A percentile compares a stretch with the other conserved stretches of the same genome.
These are phyloP conservation scores for Pelargonium fulgidum DNA, from an alignment of 441 rosid species.

Conservation along the genomic window DNA sequence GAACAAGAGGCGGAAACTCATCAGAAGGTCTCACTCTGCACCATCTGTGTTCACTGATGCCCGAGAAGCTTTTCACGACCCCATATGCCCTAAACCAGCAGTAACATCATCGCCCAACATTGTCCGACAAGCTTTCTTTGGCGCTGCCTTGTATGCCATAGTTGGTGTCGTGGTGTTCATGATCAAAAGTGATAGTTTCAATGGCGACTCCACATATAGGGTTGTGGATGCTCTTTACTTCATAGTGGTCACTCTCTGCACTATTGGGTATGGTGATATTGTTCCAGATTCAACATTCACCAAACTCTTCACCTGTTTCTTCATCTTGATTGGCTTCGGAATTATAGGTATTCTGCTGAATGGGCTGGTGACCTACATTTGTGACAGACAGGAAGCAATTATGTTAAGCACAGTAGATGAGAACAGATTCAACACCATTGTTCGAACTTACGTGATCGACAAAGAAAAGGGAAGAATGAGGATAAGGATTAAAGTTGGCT, in stretches of 20 bases:
- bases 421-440: constrained; percentile 37
- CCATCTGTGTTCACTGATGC: constrained; percentile 43
- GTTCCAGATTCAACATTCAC: constrained; percentile 51
- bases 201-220: constrained; percentile 33
- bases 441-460: constrained; percentile 46
- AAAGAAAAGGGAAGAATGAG: constrained; percentile 60
- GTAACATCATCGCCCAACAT: constrained; percentile 27
- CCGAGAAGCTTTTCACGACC: constrained; percentile 23
- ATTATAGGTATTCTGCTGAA: constrained; percentile 51
- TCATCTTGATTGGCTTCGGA: constrained; percentile 56
- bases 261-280: constrained; percentile 65
- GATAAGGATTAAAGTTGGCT: constrained; percentile 45
- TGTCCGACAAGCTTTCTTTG: constrained; percentile 48
- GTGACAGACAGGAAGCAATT: constrained; percentile 56
- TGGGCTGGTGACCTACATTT: constrained; percentile 56
- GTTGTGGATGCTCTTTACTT: constrained; percentile 59
- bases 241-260: constrained; percentile 60
- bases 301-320: constrained; percentile 45
- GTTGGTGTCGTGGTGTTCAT: constrained; percentile 32
- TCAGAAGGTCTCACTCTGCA: constrained; percentile 50
- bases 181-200: constrained; percentile 31
- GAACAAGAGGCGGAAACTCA: constrained; percentile 29
- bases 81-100: constrained; percentile 23
- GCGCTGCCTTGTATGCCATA: constrained; percentile 34
- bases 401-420: constrained; percentile 49